phyloP scores from a whole-genome alignment of 2,329 filamentous ascomycete species.

The Dendryphion nanum region DNA sequence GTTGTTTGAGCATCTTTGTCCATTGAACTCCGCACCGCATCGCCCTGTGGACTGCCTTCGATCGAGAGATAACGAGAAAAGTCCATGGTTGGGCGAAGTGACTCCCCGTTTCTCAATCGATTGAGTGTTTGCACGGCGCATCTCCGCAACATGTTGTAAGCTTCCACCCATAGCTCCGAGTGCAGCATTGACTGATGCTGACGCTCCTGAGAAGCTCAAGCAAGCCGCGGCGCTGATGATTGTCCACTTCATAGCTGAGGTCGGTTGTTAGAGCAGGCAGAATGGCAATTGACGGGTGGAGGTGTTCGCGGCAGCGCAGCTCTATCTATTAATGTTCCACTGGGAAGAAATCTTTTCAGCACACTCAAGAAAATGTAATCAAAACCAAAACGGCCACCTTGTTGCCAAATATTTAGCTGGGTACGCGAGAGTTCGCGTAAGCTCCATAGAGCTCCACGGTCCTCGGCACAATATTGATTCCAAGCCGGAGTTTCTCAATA shows the following conservation, averaged over 20 bases:
- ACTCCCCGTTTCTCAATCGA: conserved; percentile 11
- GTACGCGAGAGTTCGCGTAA: conserved; percentile 12
- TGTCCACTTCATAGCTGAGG: conserved; percentile 20
- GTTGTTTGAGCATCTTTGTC: conserved; percentile 16
- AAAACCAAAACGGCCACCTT: too few species aligned
- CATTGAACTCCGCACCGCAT: conserved; percentile 20
- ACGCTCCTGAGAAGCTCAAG: conserved; percentile 15
- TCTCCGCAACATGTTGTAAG: background rate
- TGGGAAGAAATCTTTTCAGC: too few species aligned
- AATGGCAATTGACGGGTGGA: background rate
- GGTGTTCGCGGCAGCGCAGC: too few species aligned
- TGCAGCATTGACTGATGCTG: conserved; percentile 9
- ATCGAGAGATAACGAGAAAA: conserved; percentile 13
- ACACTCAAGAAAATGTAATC: too few species aligned
- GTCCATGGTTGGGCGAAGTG: conserved; percentile 10
- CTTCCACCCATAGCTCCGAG: conserved; percentile 5
- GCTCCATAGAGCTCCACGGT: conserved; percentile 3
- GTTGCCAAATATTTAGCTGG: conserved; percentile 7
- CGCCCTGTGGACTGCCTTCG: conserved; percentile 21
- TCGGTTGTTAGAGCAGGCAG: too few species aligned
- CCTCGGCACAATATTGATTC: conserved; percentile 9
- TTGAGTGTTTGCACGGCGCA: conserved; percentile 4
- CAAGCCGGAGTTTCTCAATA: conserved; percentile 8
- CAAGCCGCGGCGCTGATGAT: conserved; percentile 12
- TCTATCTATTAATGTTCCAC: too few species aligned